phyloP scores from a whole-genome alignment of 169 alveolate genomes.

The Plasmodium blacklocki region DNA sequence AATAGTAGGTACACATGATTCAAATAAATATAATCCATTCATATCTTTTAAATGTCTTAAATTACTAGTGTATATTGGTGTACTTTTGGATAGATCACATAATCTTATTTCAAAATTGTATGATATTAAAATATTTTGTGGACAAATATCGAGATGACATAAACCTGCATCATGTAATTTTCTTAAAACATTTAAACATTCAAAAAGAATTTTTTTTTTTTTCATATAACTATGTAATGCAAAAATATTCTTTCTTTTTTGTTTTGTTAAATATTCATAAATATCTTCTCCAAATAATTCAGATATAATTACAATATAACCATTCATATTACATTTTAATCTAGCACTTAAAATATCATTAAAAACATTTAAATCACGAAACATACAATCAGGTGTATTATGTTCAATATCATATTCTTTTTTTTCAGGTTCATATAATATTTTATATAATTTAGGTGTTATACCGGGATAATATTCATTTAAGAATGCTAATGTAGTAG shows the following conservation, averaged over 20 bases:
- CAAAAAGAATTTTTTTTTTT: constrained; percentile 77
- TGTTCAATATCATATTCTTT: neutral
- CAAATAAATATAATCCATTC: constrained; percentile 76
- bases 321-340: constrained; percentile 65
- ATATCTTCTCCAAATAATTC: constrained; percentile 81
- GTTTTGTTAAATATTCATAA: constrained; percentile 70
- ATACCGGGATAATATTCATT: constrained; percentile 70
- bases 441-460: constrained; percentile 81
- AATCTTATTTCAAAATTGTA: constrained; percentile 78
- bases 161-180: constrained; percentile 83
- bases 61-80: constrained; percentile 80
- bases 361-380: constrained; percentile 37
- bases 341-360: constrained; percentile 34
- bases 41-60: constrained; percentile 78
- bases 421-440: constrained; percentile 76
- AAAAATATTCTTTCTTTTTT: constrained; percentile 32
- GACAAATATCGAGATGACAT: constrained; percentile 86
- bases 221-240: constrained; percentile 73
- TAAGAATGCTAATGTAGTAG: constrained; percentile 83
- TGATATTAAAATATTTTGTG: constrained; percentile 85
- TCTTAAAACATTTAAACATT: constrained; percentile 70
- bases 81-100: constrained; percentile 86
- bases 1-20: constrained; percentile 88
- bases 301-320: constrained; percentile 78
- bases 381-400: constrained; percentile 2